Evolutionary conservation across 495 filamentous ascomycete species (phyloP), one percentile per base, ranked within the genome.

Genomic region (Platismatia glauca): DNA sequence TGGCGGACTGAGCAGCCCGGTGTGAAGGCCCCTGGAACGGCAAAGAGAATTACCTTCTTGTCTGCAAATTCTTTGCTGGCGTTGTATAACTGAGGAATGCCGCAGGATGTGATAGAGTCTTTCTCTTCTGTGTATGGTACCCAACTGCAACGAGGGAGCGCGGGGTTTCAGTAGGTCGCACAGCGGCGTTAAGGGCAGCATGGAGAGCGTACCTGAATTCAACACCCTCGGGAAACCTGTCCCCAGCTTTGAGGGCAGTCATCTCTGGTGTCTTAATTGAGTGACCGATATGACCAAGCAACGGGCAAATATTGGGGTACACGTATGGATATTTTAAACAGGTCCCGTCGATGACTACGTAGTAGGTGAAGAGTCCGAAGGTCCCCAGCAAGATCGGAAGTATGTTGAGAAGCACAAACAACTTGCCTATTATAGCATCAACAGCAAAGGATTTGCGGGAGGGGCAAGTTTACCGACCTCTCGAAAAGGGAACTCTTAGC

Each of bases 31-130:
- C 91, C 84, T 84, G 68, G 29, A 44, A 96, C 88, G 67, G 89
- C 83, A 77, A 97, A 88, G 69, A 97, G 80, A 68, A 96, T 86
- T 62, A 93, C 88, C 77, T 94, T 95, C 82, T 95, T 96, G 78
- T 85, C 76, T 61, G 84, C 82, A 78, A 86, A 95, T 69, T 95
- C 89, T 74, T 91, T 86, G 79, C 84, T 89, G 73, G 91, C 91
- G 69, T 95, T 75, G 77, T 90, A 95, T 72, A 82, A 81, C 71
- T 84, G 83, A 67, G 89, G 88, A 58, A 87, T 82, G 72, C 91
- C 91, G 77, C 91, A 95, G 39, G 82, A 77, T 48, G 84, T 88
- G 71, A 91, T 78, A 64, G 83, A 81, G 53, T 75, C 76, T 24
- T 77, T 74, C 66, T 89, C 89, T 57, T 80, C 77, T 24, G 80